Evolutionary conservation across 495 filamentous ascomycete genomes (phyloP).

Genomic region (Trichoderma asperelloides): DNA sequence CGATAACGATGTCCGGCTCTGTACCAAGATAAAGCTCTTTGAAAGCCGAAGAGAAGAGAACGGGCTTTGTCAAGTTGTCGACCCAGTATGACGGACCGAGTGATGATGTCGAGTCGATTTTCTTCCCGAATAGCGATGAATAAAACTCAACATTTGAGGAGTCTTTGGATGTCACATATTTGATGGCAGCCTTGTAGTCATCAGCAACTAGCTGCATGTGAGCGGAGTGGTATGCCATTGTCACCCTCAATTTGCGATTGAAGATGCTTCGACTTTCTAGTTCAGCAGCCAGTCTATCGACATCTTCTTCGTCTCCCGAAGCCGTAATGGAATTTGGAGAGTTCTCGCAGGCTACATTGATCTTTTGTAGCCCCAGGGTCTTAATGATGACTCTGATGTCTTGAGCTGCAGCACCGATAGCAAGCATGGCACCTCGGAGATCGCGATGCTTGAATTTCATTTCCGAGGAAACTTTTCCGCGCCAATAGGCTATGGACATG

Average conservation of each 20-base stretch:
- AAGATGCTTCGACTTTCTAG: constrained; percentile 21
- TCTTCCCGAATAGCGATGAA: constrained; percentile 12
- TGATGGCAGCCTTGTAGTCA: constrained; percentile 15
- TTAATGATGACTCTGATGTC: constrained; percentile 11
- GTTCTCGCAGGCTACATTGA: constrained; percentile 33
- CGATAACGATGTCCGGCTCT: constrained; percentile 27
- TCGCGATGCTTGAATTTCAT: constrained; percentile 19
- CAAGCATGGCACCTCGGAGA: constrained; percentile 31
- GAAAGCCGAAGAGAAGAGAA: constrained; percentile 29
- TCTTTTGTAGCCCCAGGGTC: constrained; percentile 15
- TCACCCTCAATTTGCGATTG: constrained; percentile 29
- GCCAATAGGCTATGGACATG: constrained; percentile 38
- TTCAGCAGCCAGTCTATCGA: constrained; percentile 20
- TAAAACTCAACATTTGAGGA: constrained; percentile 12
- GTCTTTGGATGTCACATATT: not conserved
- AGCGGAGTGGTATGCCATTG: constrained; percentile 47
- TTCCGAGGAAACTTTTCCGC: constrained; percentile 18
- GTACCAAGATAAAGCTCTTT: constrained; percentile 14
- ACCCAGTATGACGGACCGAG: constrained; percentile 25
- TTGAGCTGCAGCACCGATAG: constrained; percentile 21
- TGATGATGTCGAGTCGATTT: not conserved
- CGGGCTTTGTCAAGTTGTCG: constrained; percentile 29
- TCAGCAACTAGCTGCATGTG: constrained; percentile 35
- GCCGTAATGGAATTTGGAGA: constrained; percentile 31
- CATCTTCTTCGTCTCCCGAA: constrained; percentile 23